Percentiles rank a stretch among this genome's conserved stretches.
Evolutionary conservation across 208 protist genomes (phyloP).

Genomic region (Leishmania tropica): DNA sequence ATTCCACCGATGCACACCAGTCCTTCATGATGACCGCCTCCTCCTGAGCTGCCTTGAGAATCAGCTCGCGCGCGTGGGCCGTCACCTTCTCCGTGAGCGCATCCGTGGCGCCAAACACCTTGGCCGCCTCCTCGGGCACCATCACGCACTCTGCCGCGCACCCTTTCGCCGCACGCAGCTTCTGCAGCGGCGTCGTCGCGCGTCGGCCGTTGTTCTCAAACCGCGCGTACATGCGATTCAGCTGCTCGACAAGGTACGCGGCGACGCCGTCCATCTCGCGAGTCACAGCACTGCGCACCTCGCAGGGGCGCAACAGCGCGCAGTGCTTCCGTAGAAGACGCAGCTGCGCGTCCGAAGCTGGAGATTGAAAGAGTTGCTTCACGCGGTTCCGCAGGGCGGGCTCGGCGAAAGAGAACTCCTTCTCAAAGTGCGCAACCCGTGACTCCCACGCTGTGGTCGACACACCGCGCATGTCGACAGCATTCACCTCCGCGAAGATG

Average conservation of each 20-base stretch:
- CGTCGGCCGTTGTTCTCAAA: constrained; percentile 73
- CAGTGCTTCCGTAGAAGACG: constrained; percentile 56
- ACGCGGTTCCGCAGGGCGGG: constrained; percentile 65
- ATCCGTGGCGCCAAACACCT: constrained; percentile 55
- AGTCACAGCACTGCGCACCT: constrained; percentile 51
- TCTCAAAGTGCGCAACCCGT: constrained; percentile 73
- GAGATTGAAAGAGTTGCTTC: constrained; percentile 53
- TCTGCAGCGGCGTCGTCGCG: constrained; percentile 64
- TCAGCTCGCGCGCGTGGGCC: constrained; percentile 34
- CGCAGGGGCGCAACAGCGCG: constrained; percentile 58
- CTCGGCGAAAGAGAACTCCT: constrained; percentile 86
- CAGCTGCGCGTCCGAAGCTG: constrained; percentile 40
- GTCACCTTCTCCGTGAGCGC: constrained; percentile 44
- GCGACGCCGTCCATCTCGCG: constrained; percentile 55
- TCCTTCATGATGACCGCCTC: constrained; percentile 33
- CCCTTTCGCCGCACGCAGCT: constrained; percentile 62
- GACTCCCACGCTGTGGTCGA: constrained; percentile 55
- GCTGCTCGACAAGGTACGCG: constrained; percentile 59
- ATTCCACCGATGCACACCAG: constrained; percentile 48
- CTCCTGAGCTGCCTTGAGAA: constrained; percentile 33
- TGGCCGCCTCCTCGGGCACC: constrained; percentile 56
- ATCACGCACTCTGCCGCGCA: constrained; percentile 64
- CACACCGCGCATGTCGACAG: constrained; percentile 54
- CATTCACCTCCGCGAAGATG: constrained; percentile 72
- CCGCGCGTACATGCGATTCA: constrained; percentile 50